Evolutionary conservation across 306 rosid genomes (phyloP).

Genomic region (Elaeagnus macrophylla): DNA sequence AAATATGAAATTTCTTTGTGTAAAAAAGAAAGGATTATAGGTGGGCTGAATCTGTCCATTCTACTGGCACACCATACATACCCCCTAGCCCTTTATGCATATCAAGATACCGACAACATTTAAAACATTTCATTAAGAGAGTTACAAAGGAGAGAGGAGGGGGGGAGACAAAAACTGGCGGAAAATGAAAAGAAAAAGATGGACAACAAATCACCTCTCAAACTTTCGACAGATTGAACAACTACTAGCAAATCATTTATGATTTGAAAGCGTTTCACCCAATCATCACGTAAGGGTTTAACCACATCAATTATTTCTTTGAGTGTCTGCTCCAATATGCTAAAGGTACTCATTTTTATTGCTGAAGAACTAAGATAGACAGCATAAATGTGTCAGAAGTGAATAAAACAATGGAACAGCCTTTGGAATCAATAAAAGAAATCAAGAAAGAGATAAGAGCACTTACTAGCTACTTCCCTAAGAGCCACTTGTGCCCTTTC

Average conservation of each 20-base stretch:
- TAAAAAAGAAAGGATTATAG: too few relatives aligned
- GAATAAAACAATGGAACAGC: conserved; percentile 7
- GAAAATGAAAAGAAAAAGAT: neutral
- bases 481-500: neutral
- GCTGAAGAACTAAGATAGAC: conserved; percentile 10
- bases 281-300: conserved; percentile 44
- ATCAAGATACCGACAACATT: neutral
- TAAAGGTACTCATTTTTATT: conserved; percentile 32
- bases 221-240: conserved; percentile 41
- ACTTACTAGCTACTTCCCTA: conserved; percentile 1
- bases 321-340: conserved; percentile 35
- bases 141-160: too few relatives aligned
- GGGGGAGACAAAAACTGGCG: neutral
- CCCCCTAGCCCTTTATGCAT: neutral
- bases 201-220: conserved; percentile 44
- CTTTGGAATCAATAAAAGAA: conserved; percentile 16
- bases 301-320: conserved; percentile 40
- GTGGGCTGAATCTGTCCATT: too few relatives aligned
- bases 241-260: conserved; percentile 33
- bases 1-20: too few relatives aligned
- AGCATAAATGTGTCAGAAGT: conserved; percentile 10
- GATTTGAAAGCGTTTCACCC: conserved; percentile 41
- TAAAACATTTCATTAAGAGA: neutral
- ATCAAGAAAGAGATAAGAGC: conserved; percentile 14
- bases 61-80: too few relatives aligned